Evolutionary conservation across 2,329 filamentous ascomycete genomes (phyloP).

Genomic region (Penicillium sp.): DNA sequence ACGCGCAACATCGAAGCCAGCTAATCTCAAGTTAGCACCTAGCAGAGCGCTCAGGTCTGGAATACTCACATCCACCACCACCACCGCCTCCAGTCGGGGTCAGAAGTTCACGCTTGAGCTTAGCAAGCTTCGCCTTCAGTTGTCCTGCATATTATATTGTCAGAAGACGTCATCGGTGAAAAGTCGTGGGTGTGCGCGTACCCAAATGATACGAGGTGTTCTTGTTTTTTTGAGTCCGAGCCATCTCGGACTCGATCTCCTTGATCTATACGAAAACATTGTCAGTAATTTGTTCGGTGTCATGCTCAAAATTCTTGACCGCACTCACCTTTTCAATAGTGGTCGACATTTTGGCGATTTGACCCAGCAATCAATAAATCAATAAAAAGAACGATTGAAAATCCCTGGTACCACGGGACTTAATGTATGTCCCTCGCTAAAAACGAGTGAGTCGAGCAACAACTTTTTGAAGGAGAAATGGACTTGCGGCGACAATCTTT

Average conservation of each 20-base stretch:
- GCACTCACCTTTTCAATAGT: constrained; percentile 93
- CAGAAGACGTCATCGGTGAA: constrained; percentile 11
- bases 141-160: constrained; percentile 59
- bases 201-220: constrained; percentile 89
- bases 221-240: constrained; percentile 96
- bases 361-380: constrained; percentile 14
- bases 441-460: constrained; percentile 4
- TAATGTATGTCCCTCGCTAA: constrained; percentile 12
- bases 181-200: constrained; percentile 27
- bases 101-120: constrained; percentile 92
- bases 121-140: constrained; percentile 96
- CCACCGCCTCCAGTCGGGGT: constrained; percentile 78
- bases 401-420: background rate
- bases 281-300: constrained; percentile 29
- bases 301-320: constrained; percentile 28
- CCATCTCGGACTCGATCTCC: constrained; percentile 97
- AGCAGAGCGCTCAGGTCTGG: constrained; percentile 4
- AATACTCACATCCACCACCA: constrained; percentile 63
- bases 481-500: constrained; percentile 30
- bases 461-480: constrained; percentile 16
- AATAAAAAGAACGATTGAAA: constrained; percentile 1
- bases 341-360: constrained; percentile 74
- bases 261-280: constrained; percentile 68
- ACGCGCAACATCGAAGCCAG: constrained; percentile 95
- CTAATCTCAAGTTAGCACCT: constrained; percentile 37